phyloP scores from a whole-genome alignment of 768 basidiomycete genomes.

The Hericium rajendrae region DNA sequence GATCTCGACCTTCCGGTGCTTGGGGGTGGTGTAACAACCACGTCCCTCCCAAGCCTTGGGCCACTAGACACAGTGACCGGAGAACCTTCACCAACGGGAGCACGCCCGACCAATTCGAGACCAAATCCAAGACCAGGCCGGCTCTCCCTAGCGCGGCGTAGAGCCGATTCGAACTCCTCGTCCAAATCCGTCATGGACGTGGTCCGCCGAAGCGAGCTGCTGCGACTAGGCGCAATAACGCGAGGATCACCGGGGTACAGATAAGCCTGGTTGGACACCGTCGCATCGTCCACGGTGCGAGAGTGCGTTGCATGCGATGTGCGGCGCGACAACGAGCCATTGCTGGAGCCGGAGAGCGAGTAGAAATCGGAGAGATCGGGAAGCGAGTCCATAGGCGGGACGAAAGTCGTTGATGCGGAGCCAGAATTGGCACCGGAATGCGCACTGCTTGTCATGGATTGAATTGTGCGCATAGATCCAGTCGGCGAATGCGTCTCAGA shows the following conservation, averaged over 20 bases:
- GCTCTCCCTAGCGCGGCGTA: slow-evolving; percentile 31
- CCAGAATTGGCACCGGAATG: slow-evolving; percentile 53
- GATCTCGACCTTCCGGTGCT: slow-evolving; percentile 23
- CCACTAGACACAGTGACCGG: slow-evolving; percentile 71
- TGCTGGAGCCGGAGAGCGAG: slow-evolving; percentile 35
- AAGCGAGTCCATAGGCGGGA: slow-evolving; percentile 63
- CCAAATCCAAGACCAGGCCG: slow-evolving; percentile 37
- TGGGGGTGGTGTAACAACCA: slow-evolving; percentile 39
- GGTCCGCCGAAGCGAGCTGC: slow-evolving; percentile 50
- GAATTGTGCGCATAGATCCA: slow-evolving; percentile 62
- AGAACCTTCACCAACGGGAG: slow-evolving; percentile 39
- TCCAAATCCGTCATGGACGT: slow-evolving; percentile 73
- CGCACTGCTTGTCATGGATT: slow-evolving; percentile 37
- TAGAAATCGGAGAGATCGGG: slow-evolving; percentile 62
- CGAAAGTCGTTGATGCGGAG: slow-evolving; percentile 67
- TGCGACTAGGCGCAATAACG: slow-evolving; percentile 59
- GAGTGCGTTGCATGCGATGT: slow-evolving; percentile 47
- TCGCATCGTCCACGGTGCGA: slow-evolving; percentile 67
- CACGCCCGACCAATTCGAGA: slow-evolving; percentile 31
- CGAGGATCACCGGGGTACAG: slow-evolving; percentile 66
- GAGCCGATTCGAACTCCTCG: slow-evolving; percentile 40
- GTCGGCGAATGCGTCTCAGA: slow-evolving; percentile 41
- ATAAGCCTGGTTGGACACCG: slow-evolving; percentile 54
- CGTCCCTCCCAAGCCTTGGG: slow-evolving; percentile 31
- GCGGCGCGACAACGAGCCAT: slow-evolving; percentile 28